Percentiles rank a stretch among this genome's conserved stretches.
Evolutionary conservation across 2,329 filamentous ascomycete species (phyloP).

Genomic region (Coniochaeta sp.): DNA sequence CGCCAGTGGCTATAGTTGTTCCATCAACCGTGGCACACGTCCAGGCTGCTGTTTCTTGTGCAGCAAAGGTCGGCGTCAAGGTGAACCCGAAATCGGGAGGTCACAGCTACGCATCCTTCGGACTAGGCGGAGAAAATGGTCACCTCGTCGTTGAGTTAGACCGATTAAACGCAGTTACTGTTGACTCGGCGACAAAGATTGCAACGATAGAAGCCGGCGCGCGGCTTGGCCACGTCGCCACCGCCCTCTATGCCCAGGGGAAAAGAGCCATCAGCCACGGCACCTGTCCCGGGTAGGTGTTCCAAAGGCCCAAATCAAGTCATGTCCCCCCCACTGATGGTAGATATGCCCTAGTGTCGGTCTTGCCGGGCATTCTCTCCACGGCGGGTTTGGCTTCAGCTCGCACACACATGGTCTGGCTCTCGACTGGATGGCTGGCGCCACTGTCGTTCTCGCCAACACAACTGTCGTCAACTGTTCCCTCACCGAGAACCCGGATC

Average conservation of each 20-base stretch:
- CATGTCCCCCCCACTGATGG: too few relatives aligned
- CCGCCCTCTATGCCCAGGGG: constrained; percentile 28
- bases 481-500: constrained; percentile 25
- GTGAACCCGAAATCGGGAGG: constrained; percentile 42
- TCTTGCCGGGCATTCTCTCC: constrained; percentile 29
- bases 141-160: constrained; percentile 41
- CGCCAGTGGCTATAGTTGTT: constrained; percentile 34
- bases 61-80: constrained; percentile 30
- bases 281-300: constrained; percentile 40
- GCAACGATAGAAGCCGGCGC: constrained; percentile 42
- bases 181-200: constrained; percentile 30
- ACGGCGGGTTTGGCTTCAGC: constrained; percentile 32
- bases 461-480: constrained; percentile 22
- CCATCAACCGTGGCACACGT: constrained; percentile 35
- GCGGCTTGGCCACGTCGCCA: constrained; percentile 39
- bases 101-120: constrained; percentile 43
- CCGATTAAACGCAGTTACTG: constrained; percentile 31
- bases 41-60: constrained; percentile 38
- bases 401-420: constrained; percentile 27
- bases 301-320: neutral
- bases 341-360: constrained; percentile 23
- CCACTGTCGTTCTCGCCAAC: constrained; percentile 29
- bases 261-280: constrained; percentile 39
- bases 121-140: constrained; percentile 40
- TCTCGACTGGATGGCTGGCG: constrained; percentile 27